These are phyloP conservation scores for Magnolia kwangsiensis DNA, from an alignment of 164 flowering plant genomes.

Conservation along the genomic window DNA sequence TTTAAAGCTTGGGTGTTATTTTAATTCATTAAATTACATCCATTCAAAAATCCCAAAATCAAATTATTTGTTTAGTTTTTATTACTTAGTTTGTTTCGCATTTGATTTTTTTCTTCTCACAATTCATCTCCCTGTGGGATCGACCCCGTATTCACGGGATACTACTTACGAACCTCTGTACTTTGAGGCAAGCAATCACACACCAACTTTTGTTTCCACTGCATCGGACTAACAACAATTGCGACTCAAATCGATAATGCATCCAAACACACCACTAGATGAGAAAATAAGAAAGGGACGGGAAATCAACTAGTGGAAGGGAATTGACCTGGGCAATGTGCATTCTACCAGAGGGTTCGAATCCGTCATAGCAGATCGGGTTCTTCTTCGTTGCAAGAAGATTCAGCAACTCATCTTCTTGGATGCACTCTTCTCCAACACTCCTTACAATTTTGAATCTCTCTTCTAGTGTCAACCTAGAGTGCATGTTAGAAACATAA, in stretches of 20 bases:
- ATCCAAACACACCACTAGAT: neutral
- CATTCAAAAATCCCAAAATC: no score
- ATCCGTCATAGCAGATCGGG: conserved; percentile 21
- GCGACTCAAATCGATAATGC: neutral
- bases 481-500: neutral
- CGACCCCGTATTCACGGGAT: no score
- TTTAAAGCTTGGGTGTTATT: no score
- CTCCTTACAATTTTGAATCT: conserved; percentile 14
- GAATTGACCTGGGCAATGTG: conserved; percentile 21
- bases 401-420: conserved; percentile 20
- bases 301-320: neutral
- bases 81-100: no score
- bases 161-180: no score
- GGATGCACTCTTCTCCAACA: conserved; percentile 22
- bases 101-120: no score
- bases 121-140: no score
- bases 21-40: no score
- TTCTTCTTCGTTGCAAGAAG: conserved; percentile 15
- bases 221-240: no score
- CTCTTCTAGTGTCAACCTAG: conserved; percentile 17
- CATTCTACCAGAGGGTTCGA: conserved; percentile 25
- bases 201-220: no score
- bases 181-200: no score
- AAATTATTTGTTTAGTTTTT: no score
- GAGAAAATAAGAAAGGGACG: neutral